Conservation (phyloP, 768 basidiomycete species). For the Phlebiopsis flavidoalba region DNA sequence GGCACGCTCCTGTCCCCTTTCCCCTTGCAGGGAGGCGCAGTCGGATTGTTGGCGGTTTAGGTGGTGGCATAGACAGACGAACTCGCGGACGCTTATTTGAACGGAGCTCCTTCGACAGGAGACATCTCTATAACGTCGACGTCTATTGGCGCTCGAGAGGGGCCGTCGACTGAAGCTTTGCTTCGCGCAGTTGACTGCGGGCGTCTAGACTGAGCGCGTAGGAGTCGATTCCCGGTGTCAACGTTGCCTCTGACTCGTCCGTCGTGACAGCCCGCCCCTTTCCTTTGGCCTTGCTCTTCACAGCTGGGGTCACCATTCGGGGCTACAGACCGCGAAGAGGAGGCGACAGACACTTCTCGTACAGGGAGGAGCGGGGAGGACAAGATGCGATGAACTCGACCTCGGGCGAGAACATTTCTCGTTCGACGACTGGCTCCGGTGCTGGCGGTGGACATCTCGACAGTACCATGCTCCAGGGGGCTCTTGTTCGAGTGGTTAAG, state of each 20-base stretch:
- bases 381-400: background rate
- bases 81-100: slow-evolving; percentile 41
- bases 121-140: slow-evolving; percentile 20
- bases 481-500: slow-evolving; percentile 56
- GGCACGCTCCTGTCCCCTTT: slow-evolving; percentile 66
- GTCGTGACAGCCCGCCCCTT: slow-evolving; percentile 19
- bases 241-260: slow-evolving; percentile 25
- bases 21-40: slow-evolving; percentile 55
- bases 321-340: slow-evolving; percentile 29
- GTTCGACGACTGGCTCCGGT: background rate
- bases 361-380: background rate
- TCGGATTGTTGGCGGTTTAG: slow-evolving; percentile 39
- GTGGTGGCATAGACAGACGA: slow-evolving; percentile 28
- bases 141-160: slow-evolving; percentile 5
- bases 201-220: slow-evolving; percentile 29
- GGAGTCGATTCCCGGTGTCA: slow-evolving; percentile 25
- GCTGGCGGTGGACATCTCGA: slow-evolving; percentile 37
- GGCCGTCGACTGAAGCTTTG: slow-evolving; percentile 16
- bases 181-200: slow-evolving; percentile 2
- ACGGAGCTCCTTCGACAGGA: slow-evolving; percentile 6
- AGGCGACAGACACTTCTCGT: slow-evolving; percentile 39
- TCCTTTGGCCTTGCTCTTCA: slow-evolving; percentile 26
- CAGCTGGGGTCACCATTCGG: slow-evolving; percentile 16
- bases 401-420: background rate
- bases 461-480: slow-evolving; percentile 81